Conservation (phyloP, 768 basidiomycete genomes). For the Boletus rubescentipes region DNA sequence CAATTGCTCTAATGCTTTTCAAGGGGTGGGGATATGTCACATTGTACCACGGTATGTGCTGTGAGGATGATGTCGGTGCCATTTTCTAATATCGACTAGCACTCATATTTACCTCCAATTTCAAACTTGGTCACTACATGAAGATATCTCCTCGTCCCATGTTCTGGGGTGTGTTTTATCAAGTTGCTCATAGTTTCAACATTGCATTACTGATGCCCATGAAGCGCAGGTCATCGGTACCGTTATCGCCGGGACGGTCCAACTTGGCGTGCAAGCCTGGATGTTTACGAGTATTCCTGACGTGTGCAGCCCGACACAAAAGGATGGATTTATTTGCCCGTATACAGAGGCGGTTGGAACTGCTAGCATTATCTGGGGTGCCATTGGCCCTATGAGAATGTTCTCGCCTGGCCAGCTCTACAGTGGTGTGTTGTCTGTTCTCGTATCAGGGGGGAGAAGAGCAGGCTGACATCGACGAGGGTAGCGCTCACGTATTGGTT, state of each 20-base stretch:
- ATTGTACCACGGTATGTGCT: slow-evolving; percentile 42
- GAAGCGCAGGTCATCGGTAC: slow-evolving; percentile 59
- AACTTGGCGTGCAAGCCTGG: slow-evolving; percentile 68
- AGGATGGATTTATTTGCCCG: slow-evolving; percentile 68
- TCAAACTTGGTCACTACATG: slow-evolving; percentile 79
- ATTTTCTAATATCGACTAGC: slow-evolving; percentile 31
- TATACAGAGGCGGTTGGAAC: slow-evolving; percentile 72
- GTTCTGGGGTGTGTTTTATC: slow-evolving; percentile 46
- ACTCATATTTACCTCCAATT: slow-evolving; percentile 65
- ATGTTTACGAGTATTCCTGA: slow-evolving; percentile 43
- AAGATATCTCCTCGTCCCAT: slow-evolving; percentile 67
- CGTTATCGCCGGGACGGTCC: slow-evolving; percentile 61
- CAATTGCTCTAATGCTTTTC: slow-evolving; percentile 81
- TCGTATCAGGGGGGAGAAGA: background rate
- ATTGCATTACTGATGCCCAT: background rate
- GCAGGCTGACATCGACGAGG: background rate
- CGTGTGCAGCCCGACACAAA: slow-evolving; percentile 30
- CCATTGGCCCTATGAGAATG: slow-evolving; percentile 72
- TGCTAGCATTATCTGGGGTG: slow-evolving; percentile 79
- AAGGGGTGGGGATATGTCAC: slow-evolving; percentile 71
- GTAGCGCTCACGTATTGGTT: slow-evolving; percentile 66
- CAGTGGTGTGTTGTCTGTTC: slow-evolving; percentile 34
- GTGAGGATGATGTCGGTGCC: background rate
- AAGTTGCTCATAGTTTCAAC: background rate
- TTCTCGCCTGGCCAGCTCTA: slow-evolving; percentile 71